Evolutionary conservation across 768 basidiomycete species (phyloP), one percentile per base, ranked within the genome.

Genomic region (Kwoniella dejecticola): DNA sequence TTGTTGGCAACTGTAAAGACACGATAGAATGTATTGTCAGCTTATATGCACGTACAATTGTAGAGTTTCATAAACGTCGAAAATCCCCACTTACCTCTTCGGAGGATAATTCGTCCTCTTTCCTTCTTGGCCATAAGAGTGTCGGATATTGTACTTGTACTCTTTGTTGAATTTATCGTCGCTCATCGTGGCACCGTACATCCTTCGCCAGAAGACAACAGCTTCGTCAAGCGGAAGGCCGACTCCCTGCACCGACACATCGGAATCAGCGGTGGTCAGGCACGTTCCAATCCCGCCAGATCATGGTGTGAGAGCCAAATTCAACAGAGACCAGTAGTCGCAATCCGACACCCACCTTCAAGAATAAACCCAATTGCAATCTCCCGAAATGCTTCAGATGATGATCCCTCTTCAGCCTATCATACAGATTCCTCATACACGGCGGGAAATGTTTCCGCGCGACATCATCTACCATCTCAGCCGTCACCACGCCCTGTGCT

Each of bases 151-250:
- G 78, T 99, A 99, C 70, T 86, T 88, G 83, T 97, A 88, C 75
- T 96, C 90, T 76, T 98, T 99, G 82, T 94, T 95, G 80, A 98
- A 99, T 77, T 91, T 88, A 80, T 97, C 92, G 60, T 97, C 95
- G 10, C 88, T 86, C 56, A 91, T 85, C 26, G 80, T 82, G 15
- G 70, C 62, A 12, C 71, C 75, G 76, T 95, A 96, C 24, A 89
- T 87, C 74, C 87, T 89, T 55, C 91, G 83, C 96, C 96, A 99
- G 79, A 96, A 99, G 10, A 84, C 80, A 47, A 97, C 77, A 1
- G 96, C 93, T 79, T 99, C 96, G 15, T 99, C 95, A 33, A 99
- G 85, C 0, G 94, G 88, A 59, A 99, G 80, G 7, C 96, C 96
- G 58, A 98, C 82, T 1, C 90, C 90, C 95, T 96, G 71, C 7